These are phyloP conservation scores for Entomortierella beljakovae DNA, from an alignment of 192 early-diverging fungal species.

Conservation along the genomic window DNA sequence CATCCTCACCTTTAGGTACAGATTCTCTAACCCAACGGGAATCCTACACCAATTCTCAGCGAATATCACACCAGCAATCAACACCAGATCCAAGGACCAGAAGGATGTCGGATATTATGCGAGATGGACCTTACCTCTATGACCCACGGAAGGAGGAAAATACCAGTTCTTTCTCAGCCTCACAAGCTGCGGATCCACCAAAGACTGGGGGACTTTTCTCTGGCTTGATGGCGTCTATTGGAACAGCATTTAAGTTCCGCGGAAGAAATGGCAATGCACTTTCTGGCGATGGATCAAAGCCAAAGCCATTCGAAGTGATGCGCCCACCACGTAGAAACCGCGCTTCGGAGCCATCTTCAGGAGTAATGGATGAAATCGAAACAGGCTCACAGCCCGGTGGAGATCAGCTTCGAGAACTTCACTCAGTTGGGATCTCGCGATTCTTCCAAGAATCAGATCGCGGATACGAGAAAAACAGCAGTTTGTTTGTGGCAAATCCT, in stretches of 20 bases:
- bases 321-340: constrained; percentile 25
- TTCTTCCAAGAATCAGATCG: constrained; percentile 45
- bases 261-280: not conserved
- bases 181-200: not conserved
- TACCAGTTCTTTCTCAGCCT: not conserved
- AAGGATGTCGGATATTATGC: constrained; percentile 48
- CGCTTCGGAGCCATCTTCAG: constrained; percentile 4
- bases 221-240: constrained; percentile 23
- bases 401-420: constrained; percentile 35
- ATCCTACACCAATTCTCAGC: constrained; percentile 40
- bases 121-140: constrained; percentile 48
- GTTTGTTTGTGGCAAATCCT: constrained; percentile 48
- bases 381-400: constrained; percentile 42
- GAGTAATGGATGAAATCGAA: constrained; percentile 30
- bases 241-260: constrained; percentile 12
- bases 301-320: constrained; percentile 52
- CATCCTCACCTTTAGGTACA: not conserved
- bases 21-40: constrained; percentile 16
- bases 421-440: constrained; percentile 24
- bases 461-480: constrained; percentile 40
- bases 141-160: constrained; percentile 7
- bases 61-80: constrained; percentile 42
- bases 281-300: constrained; percentile 29
- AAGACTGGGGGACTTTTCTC: constrained; percentile 16
- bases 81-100: constrained; percentile 28